These are phyloP conservation scores for Sporothrix luriei DNA, from an alignment of 2,329 filamentous ascomycete genomes.

Conservation along the genomic window DNA sequence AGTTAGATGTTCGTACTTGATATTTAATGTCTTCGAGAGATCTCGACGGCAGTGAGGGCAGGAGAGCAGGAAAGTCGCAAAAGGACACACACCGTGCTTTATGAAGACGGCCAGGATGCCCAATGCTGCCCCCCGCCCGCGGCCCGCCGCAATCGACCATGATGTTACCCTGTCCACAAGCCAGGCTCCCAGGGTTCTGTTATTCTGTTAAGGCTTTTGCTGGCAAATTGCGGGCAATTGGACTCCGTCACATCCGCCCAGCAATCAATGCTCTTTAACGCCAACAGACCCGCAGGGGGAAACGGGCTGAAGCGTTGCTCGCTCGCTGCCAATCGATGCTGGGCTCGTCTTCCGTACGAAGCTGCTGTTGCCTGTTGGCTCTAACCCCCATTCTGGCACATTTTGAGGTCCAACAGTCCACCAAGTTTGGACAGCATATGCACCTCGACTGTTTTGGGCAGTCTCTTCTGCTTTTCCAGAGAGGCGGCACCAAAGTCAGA, in stretches of 20 bases:
- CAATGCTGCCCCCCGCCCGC: background rate
- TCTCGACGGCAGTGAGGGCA: too few species aligned
- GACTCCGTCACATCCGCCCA: background rate
- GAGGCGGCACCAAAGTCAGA: too few species aligned
- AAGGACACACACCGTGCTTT: background rate
- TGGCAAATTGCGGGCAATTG: background rate
- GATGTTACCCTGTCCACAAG: background rate
- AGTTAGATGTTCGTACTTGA: background rate
- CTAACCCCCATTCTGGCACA: background rate
- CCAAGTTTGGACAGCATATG: background rate
- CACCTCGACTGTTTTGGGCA: conserved; percentile 19
- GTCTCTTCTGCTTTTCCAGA: background rate
- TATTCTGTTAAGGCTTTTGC: background rate
- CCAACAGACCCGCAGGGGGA: background rate
- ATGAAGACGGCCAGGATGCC: background rate
- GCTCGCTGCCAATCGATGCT: background rate
- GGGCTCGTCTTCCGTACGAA: background rate
- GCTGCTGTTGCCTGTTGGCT: background rate
- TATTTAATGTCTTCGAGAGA: too few species aligned
- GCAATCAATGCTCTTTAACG: background rate
- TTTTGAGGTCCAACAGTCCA: background rate
- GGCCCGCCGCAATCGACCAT: background rate
- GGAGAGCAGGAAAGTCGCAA: background rate
- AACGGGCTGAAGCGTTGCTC: conserved; percentile 14
- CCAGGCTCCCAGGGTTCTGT: too few species aligned